A percentile compares a stretch with the other conserved stretches of the same genome.
Evolutionary conservation across 768 basidiomycete species (phyloP).

Genomic region (Leccinum sublutescens): DNA sequence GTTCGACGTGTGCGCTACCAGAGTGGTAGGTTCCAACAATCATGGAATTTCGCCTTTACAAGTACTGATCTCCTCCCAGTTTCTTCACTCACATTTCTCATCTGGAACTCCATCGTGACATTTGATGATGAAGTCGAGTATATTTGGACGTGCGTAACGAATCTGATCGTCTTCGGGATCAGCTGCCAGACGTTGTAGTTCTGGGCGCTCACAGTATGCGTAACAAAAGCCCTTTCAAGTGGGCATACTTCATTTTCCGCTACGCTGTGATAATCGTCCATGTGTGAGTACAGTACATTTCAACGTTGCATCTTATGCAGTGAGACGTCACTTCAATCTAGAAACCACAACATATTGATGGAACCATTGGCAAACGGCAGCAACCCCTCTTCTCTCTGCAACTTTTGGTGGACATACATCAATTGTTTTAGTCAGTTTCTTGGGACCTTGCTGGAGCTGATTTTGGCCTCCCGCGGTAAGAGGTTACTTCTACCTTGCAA

Average conservation of each 20-base stretch:
- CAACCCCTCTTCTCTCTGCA: slow-evolving; percentile 9
- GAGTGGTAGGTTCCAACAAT: too few species aligned
- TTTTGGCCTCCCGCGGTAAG: slow-evolving; percentile 18
- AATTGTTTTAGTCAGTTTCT: slow-evolving; percentile 2
- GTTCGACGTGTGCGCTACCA: too few species aligned
- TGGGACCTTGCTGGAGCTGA: slow-evolving; percentile 12
- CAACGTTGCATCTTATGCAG: not conserved
- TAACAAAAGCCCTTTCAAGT: slow-evolving; percentile 23
- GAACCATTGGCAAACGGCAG: slow-evolving; percentile 9
- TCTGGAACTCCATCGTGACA: slow-evolving; percentile 15
- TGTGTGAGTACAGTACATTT: slow-evolving; percentile 19
- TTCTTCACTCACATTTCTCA: slow-evolving; percentile 10
- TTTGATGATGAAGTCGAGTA: slow-evolving; percentile 19
- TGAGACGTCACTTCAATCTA: not conserved
- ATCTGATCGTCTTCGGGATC: not conserved
- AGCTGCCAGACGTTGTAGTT: not conserved
- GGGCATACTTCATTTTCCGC: slow-evolving; percentile 31
- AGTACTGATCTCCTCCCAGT: slow-evolving; percentile 4
- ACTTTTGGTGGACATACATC: slow-evolving; percentile 11
- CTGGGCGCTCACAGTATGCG: slow-evolving; percentile 19
- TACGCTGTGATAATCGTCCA: slow-evolving; percentile 21
- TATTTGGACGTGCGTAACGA: slow-evolving; percentile 16
- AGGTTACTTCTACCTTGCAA: not conserved
- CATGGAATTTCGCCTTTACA: too few species aligned
- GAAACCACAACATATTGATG: slow-evolving; percentile 15